Base-by-base conservation (phyloP, 2,329 filamentous ascomycete species). In the Neospermospora avenae region DNA sequence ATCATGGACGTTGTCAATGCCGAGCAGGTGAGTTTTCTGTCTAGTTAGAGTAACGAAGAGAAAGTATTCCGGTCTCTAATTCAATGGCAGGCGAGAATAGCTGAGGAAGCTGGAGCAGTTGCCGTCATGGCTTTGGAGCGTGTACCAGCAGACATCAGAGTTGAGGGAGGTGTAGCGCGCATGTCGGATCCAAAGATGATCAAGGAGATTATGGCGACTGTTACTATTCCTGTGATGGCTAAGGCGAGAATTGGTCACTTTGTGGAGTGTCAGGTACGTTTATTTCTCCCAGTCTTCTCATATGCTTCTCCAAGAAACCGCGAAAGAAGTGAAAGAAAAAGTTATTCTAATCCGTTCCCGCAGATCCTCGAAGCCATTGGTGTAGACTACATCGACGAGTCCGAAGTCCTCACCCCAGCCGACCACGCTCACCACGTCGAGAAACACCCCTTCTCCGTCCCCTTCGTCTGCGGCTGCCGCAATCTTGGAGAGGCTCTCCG, bases 1-100 rank as follows among this genome's bases (percentile, higher is more conserved):
- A 99, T 99, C 78, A 99, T 99, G 95, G 95, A 99, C 77, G 95
- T 98, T 60, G 91, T 96, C 65, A 91, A 93, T 75, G 90, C 92
- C 25, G 89, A 91, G 73, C 93, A 90, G 80, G 86, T 86, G 74
- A 59, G 70, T 28, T 34, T 48, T 39, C 51, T 45, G 31, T 31
- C 25, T 53, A 42, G n/a, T 44, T 35, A n/a, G 41, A 31, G 16
- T 6, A 31, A 22, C 13, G n/a, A 18, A 42, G 39, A 42, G 10
- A 18, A 22, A 28, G 46, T 8, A 54, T 53, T 11, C 22, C 24
- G 59, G 62, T 58, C 59, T 46, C 53, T 68, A 45, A 65, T 49
- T 58, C 4, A 44, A 58, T 37, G 18, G 57, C 54, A 96, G 81
- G 93, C 95, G 64, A 91, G 91, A 78, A 97, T 99, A 74, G 95